A percentile compares a stretch with the other conserved stretches of the same genome.
Conservation (phyloP, 1,139 yeast genomes). For the Candida smagusa region DNA sequence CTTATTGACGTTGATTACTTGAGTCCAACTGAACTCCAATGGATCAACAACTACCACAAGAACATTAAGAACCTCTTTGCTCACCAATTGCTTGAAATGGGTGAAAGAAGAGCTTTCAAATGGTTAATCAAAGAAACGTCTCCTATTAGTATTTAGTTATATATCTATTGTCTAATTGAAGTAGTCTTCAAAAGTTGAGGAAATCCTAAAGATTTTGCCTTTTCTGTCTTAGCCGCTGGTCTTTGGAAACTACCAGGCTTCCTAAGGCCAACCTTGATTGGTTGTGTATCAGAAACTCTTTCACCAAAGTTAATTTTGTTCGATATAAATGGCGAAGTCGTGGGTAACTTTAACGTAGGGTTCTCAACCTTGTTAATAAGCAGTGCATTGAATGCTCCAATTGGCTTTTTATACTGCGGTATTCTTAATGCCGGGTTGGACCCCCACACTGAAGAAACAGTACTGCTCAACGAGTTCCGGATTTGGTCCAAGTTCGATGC, state of each 20-base stretch:
- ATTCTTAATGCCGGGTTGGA: slow-evolving; percentile 25
- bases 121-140: slow-evolving; percentile 41
- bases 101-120: slow-evolving; percentile 34
- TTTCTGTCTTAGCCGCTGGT: slow-evolving; percentile 13
- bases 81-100: slow-evolving; percentile 32
- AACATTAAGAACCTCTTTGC: slow-evolving; percentile 36
- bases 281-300: slow-evolving; percentile 5
- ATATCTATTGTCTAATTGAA: slow-evolving; percentile 15
- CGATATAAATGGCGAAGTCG: slow-evolving; percentile 35
- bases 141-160: slow-evolving; percentile 3
- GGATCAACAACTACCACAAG: slow-evolving; percentile 50
- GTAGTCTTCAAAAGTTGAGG: slow-evolving; percentile 23
- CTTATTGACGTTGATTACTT: slow-evolving; percentile 41
- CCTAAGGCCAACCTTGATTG: slow-evolving; percentile 29
- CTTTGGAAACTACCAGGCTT: slow-evolving; percentile 47
- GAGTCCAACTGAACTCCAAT: slow-evolving; percentile 38
- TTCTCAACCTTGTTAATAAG: slow-evolving; percentile 10
- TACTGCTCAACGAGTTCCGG: slow-evolving; percentile 12
- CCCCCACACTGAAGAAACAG: slow-evolving; percentile 15
- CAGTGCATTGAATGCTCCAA: slow-evolving; percentile 4
- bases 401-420: slow-evolving; percentile 42
- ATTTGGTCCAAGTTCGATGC: slow-evolving; percentile 14
- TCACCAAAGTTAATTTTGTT: slow-evolving; percentile 23
- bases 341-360: slow-evolving; percentile 21
- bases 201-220: slow-evolving; percentile 25